Conservation (phyloP, 257 asterid genomes). For the Plectranthus barbatus region DNA sequence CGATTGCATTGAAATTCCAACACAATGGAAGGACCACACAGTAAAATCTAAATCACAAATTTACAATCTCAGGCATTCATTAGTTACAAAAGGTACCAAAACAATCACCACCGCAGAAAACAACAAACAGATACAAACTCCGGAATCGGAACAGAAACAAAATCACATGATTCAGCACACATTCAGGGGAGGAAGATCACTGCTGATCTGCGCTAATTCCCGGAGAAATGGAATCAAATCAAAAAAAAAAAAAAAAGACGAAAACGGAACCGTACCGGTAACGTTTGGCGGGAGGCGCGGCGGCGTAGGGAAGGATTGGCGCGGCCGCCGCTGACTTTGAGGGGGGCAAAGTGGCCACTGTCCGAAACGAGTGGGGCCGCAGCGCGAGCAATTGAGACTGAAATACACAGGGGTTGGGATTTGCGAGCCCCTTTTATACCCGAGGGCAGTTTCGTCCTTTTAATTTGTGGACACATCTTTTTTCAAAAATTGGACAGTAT, state of each 20-base stretch:
- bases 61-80: conserved; percentile 5
- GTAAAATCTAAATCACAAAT: conserved; percentile 7
- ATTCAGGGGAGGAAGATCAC: neutral
- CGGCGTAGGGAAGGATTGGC: conserved; percentile 21
- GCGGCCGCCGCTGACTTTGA: conserved; percentile 38
- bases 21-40: neutral
- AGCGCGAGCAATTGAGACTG: conserved; percentile 20
- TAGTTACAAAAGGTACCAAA: neutral
- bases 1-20: neutral
- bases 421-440: conserved; percentile 9
- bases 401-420: conserved; percentile 24
- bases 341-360: conserved; percentile 28
- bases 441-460: conserved; percentile 21
- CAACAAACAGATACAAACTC: neutral
- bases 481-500: too few relatives aligned
- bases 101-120: neutral
- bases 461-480: neutral
- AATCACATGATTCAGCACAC: conserved; percentile 5
- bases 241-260: neutral
- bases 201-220: conserved; percentile 8
- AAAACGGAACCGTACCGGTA: neutral
- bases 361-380: conserved; percentile 34
- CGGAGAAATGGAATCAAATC: conserved; percentile 8
- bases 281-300: conserved; percentile 17
- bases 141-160: neutral